Evolutionary conservation across 2,329 filamentous ascomycete species (phyloP), one percentile per base, ranked within the genome.

Genomic region (Apiospora saccharicola): DNA sequence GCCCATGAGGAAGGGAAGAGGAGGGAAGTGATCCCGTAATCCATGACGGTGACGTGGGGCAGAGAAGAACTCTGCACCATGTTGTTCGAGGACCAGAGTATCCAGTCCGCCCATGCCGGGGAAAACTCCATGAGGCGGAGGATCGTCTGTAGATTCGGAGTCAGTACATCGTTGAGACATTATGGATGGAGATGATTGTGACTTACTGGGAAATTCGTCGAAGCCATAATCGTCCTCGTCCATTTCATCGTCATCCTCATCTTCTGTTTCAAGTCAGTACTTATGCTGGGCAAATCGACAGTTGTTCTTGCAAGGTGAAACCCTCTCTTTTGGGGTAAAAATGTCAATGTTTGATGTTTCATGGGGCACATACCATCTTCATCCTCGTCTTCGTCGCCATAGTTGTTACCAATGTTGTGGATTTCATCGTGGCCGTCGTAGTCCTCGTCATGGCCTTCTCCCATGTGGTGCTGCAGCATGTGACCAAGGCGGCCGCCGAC

Each of bases 141-240:
- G 80, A 43, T 87, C 86, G 70, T 88, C 86, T 78, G 73, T 71
- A 37, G 26, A 19, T 68, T 19, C 43, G 46, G 12, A 46, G 57
- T 64, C 57, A 64, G 57, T 19, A 64, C 8, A 22, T 41, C 57
- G 10, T 46, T 30, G n/a, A 22, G n/a, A 8, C n/a, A 46, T 46
- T 12, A 5, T 34, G 64, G 12, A 68, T 70, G 53, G 16, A 69
- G 47, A 30, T 22, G 26, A 67, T n/a, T 41, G 43, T 67, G 72
- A 85, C 87, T 82, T 84, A 90, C 88, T 84, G 72, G 87, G 85
- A 80, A 88, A 90, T 44, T 87, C 87, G 34, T 89, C 89, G 73
- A 90, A 91, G 72, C 89, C 84, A 77, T 90, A 90, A 71, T 91
- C 88, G 26, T 90, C 89, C 69, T 94, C 92, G 64, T 91, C 91